A percentile compares a stretch with the other conserved stretches of the same genome.
These are phyloP conservation scores for Pisolithus albus DNA, from an alignment of 768 basidiomycete genomes.

Conservation along the genomic window DNA sequence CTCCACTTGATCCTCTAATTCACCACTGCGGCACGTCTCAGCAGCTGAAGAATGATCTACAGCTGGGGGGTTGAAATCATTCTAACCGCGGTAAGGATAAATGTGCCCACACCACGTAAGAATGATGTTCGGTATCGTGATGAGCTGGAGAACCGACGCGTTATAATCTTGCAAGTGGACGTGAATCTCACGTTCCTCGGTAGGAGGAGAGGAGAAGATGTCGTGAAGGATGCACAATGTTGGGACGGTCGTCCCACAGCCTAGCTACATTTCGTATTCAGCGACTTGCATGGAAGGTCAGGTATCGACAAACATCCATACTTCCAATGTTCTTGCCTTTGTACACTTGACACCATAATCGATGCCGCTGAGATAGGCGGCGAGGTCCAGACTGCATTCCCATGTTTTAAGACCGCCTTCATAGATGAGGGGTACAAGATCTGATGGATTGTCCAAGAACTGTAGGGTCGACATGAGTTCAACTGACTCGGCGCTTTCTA, in stretches of 20 bases:
- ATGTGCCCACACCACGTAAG: slow-evolving; percentile 70
- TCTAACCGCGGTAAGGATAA: not conserved
- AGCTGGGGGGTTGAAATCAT: not conserved
- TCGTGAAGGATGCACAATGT: slow-evolving; percentile 63
- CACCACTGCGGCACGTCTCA: slow-evolving; percentile 34
- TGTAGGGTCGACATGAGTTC: slow-evolving; percentile 35
- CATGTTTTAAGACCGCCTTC: slow-evolving; percentile 97
- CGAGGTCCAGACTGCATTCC: slow-evolving; percentile 91
- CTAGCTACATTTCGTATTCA: slow-evolving; percentile 47
- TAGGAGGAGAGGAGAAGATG: slow-evolving; percentile 39
- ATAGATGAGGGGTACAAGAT: slow-evolving; percentile 86
- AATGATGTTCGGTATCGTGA: slow-evolving; percentile 73
- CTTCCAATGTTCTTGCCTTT: slow-evolving; percentile 69
- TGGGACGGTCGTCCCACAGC: slow-evolving; percentile 90
- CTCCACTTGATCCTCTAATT: slow-evolving; percentile 18
- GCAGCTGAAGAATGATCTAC: slow-evolving; percentile 61
- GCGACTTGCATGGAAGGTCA: not conserved
- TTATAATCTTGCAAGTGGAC: slow-evolving; percentile 94
- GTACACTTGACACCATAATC: slow-evolving; percentile 17
- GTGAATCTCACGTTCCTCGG: slow-evolving; percentile 31
- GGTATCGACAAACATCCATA: slow-evolving; percentile 17
- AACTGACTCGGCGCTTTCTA: slow-evolving; percentile 18
- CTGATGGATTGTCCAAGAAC: slow-evolving; percentile 78
- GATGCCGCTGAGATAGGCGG: slow-evolving; percentile 49
- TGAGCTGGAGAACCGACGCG: slow-evolving; percentile 65